Evolutionary conservation across 2,329 filamentous ascomycete species (phyloP).

Genomic region (Aspergillus novofumigatus): DNA sequence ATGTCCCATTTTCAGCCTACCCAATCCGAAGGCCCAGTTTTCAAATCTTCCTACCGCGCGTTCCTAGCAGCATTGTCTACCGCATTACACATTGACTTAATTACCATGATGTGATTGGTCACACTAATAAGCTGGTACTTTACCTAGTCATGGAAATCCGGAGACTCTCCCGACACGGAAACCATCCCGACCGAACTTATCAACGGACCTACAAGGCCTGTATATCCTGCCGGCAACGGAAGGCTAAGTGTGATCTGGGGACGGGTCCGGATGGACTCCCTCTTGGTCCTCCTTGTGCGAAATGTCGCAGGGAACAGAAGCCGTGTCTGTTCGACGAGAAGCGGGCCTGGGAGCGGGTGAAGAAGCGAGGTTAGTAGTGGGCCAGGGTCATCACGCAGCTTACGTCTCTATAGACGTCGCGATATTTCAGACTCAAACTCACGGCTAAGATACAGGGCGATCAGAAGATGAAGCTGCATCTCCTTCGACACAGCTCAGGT

Average conservation of each 20-base stretch:
- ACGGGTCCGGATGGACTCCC: constrained; percentile 36
- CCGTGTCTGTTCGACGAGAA: constrained; percentile 47
- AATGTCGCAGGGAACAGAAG: constrained; percentile 49
- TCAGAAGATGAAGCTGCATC: constrained; percentile 6
- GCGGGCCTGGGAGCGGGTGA: constrained; percentile 38
- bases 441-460: constrained; percentile 3
- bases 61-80: background rate
- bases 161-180: constrained; percentile 11
- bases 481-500: constrained; percentile 5
- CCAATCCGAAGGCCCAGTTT: background rate
- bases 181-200: constrained; percentile 35
- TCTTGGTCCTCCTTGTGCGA: constrained; percentile 42
- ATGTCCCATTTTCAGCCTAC: background rate
- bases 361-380: constrained; percentile 28
- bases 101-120: constrained; percentile 14
- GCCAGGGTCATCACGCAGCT: background rate
- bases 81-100: background rate
- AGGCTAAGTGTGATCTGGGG: constrained; percentile 50
- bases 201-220: constrained; percentile 54
- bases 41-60: background rate
- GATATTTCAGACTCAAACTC: background rate
- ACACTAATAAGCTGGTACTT: background rate
- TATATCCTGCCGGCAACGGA: constrained; percentile 50
- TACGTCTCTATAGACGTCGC: background rate
- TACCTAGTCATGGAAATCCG: constrained; percentile 18